Percentiles rank a stretch among this genome's conserved stretches.
These are phyloP conservation scores for Vaccinium myrtillus DNA, from an alignment of 148 eudicot species.

Conservation along the genomic window DNA sequence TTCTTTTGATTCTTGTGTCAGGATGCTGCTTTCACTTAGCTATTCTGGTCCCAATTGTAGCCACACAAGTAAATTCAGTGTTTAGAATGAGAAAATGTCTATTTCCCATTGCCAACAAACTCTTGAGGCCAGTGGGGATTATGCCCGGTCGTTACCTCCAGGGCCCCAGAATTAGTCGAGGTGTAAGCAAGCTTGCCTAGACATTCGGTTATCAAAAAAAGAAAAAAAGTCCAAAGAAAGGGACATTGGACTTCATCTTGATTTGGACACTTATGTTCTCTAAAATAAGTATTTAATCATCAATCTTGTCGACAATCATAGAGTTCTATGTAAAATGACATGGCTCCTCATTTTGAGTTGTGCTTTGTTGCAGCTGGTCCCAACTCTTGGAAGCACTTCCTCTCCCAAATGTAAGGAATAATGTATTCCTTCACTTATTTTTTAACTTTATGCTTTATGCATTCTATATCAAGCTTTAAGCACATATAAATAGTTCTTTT, in stretches of 20 bases:
- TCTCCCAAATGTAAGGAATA: slow-evolving; percentile 90
- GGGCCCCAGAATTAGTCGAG: too few species aligned
- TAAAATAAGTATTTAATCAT: background rate
- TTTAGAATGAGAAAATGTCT: background rate
- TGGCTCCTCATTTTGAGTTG: slow-evolving; percentile 10
- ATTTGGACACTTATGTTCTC: background rate
- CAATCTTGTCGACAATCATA: background rate
- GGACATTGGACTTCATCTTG: background rate
- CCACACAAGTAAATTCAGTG: background rate
- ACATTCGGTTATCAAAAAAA: too few species aligned
- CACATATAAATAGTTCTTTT: background rate
- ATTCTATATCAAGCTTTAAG: background rate
- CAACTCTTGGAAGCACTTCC: slow-evolving; percentile 85
- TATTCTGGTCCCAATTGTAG: background rate
- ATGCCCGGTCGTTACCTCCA: too few species aligned
- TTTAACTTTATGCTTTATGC: background rate
- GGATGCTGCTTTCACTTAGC: background rate
- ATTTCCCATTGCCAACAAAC: background rate
- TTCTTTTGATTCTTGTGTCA: slow-evolving; percentile 7
- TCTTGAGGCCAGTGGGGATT: too few species aligned
- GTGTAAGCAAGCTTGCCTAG: too few species aligned
- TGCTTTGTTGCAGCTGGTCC: slow-evolving; percentile 60
- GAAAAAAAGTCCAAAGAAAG: background rate
- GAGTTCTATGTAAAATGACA: background rate
- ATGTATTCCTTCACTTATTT: slow-evolving; percentile 1